Percentiles rank a stretch among this genome's conserved stretches.
These are phyloP conservation scores for Ogataea kodamae DNA, from an alignment of 805 yeast genomes.

Conservation along the genomic window DNA sequence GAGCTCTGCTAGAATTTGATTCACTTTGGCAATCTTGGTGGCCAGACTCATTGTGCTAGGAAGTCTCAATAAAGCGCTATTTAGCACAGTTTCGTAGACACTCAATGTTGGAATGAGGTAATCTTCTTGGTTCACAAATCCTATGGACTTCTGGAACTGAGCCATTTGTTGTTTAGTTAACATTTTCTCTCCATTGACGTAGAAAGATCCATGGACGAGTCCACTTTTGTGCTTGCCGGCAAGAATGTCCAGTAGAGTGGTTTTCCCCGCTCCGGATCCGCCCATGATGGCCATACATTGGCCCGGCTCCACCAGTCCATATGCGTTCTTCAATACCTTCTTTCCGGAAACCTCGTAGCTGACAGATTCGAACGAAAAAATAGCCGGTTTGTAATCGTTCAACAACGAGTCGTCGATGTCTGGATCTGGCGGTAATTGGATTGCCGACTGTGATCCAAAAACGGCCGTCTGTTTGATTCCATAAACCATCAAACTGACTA, in stretches of 20 bases:
- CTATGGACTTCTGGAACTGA: conserved; percentile 65
- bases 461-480: conserved; percentile 60
- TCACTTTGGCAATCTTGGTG: conserved; percentile 73
- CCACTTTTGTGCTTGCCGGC: conserved; percentile 90
- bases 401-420: conserved; percentile 36
- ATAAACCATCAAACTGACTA: conserved; percentile 41
- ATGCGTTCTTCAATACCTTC: conserved; percentile 56
- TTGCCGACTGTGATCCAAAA: conserved; percentile 37
- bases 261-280: conserved; percentile 98
- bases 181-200: conserved; percentile 65
- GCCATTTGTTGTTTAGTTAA: conserved; percentile 28
- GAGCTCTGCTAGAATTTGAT: conserved; percentile 80
- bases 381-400: conserved; percentile 60
- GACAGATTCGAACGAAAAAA: conserved; percentile 72
- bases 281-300: conserved; percentile 96
- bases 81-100: conserved; percentile 91
- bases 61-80: conserved; percentile 83
- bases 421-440: conserved; percentile 26
- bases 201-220: conserved; percentile 56
- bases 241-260: conserved; percentile 85
- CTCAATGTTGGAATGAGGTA: conserved; percentile 87
- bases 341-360: conserved; percentile 54
- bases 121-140: conserved; percentile 97
- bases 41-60: conserved; percentile 75
- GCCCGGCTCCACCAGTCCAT: conserved; percentile 81